phyloP scores from a whole-genome alignment of 352 stramenopile genomes.

The Thalassiosira hispida region DNA sequence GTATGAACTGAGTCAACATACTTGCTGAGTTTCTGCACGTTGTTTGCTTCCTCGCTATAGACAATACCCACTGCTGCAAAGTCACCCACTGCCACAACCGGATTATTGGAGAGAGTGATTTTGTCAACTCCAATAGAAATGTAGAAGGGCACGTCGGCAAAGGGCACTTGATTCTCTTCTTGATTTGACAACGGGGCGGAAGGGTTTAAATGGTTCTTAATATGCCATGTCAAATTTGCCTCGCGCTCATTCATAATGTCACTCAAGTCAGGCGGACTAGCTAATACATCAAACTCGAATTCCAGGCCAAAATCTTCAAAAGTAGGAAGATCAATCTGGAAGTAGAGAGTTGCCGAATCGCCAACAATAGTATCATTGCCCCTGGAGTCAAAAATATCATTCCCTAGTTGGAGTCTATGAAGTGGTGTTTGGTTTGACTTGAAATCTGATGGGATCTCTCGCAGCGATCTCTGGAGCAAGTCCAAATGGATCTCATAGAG shows the following conservation, averaged over 20 bases:
- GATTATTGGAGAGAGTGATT: constrained; percentile 11
- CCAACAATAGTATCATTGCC: constrained; percentile 37
- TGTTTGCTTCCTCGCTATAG: constrained; percentile 28
- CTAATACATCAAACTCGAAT: constrained; percentile 18
- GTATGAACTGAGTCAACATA: constrained; percentile 21
- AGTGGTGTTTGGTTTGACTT: constrained; percentile 3
- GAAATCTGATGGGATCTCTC: not conserved
- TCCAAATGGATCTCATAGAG: constrained; percentile 39
- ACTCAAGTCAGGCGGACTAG: not conserved
- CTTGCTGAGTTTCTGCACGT: not conserved
- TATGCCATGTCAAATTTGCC: constrained; percentile 11
- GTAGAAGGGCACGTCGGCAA: constrained; percentile 25
- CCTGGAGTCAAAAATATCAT: constrained; percentile 26
- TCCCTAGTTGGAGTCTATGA: constrained; percentile 21
- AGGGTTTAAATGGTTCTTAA: constrained; percentile 19
- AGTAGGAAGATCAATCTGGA: constrained; percentile 30
- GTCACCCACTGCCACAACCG: constrained; percentile 26
- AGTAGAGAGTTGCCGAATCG: constrained; percentile 30
- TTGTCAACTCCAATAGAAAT: constrained; percentile 34
- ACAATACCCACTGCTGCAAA: constrained; percentile 33
- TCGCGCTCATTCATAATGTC: constrained; percentile 14
- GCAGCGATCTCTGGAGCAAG: constrained; percentile 20
- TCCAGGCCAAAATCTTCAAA: no score
- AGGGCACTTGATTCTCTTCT: not conserved
- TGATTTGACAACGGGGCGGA: constrained; percentile 2